Conservation (phyloP, 139 green algal genomes). For the Chlorella sp. region DNA sequence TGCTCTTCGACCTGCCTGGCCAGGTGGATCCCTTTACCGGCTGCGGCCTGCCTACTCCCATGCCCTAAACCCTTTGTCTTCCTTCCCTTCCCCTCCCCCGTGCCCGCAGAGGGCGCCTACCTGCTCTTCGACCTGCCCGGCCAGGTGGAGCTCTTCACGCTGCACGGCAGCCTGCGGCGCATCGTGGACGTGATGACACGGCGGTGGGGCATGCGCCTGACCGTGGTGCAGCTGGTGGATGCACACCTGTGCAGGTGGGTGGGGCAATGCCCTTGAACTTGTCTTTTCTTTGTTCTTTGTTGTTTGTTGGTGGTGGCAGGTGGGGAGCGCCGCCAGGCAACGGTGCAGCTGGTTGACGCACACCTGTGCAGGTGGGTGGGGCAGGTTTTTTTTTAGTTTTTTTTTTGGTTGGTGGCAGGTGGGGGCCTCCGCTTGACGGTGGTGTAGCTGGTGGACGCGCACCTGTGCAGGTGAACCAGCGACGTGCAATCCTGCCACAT, state of each 20-base stretch:
- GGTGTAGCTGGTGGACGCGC: constrained; percentile 94
- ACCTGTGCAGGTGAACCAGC: constrained; percentile 75
- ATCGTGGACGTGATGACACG: constrained; percentile 85
- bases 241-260: constrained; percentile 78
- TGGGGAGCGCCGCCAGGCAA: constrained; percentile 44
- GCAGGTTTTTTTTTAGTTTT: not conserved
- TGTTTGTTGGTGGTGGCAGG: not conserved
- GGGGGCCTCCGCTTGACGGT: constrained; percentile 46
- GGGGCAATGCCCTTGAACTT: not conserved
- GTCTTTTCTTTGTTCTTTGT: not conserved
- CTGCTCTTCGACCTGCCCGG: constrained; percentile 96
- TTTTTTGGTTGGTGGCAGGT: too few species aligned
- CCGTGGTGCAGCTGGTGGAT: constrained; percentile 91
- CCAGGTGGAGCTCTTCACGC: constrained; percentile 98
- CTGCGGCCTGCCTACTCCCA: not conserved
- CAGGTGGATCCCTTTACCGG: constrained; percentile 88
- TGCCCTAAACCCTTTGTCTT: not conserved
- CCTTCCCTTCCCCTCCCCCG: not conserved
- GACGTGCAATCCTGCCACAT: not conserved
- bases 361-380: constrained; percentile 63
- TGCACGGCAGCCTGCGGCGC: constrained; percentile 83
- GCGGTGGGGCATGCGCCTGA: constrained; percentile 54
- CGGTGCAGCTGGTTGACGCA: constrained; percentile 93
- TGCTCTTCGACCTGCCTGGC: constrained; percentile 93
- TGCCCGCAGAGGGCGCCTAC: constrained; percentile 63